Base-by-base conservation (phyloP, 2,329 filamentous ascomycete species). In the Cytospora schulzeri region DNA sequence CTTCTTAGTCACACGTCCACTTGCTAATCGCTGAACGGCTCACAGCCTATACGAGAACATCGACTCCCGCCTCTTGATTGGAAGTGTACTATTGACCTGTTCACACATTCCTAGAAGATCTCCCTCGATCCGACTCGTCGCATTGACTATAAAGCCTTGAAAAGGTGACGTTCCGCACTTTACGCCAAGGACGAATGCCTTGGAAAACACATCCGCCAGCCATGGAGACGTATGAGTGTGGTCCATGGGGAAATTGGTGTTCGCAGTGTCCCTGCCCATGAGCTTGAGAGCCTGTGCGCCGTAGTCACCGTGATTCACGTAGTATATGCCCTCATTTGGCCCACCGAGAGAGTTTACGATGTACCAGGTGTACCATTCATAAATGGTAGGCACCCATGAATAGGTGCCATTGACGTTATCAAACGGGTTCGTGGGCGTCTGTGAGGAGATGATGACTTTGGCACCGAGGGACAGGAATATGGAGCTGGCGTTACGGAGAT, bases 351-450 rank as follows among this genome's bases (percentile, higher is more conserved):
- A 60, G 14, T 63, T 26, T 6, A 59, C 56, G 14, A 60, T 56
- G 22, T 68, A 67, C 67, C 67, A 68, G 3, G 61, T 58, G 52
- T 68, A 68, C 31, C 60, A 68, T 5, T 63, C 58, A 38, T 67
- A 66, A 26, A 65, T 63, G 24, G 59, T 60, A 5, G 63, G 60
- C 3, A 60, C 48, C 65, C 67, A 67, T 9, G 50, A 59, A 22
- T 55, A 66, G 15, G 41, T 29, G 19, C 53, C 67, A 6, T 26
- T 45, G 28, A 9, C 50, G 24, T 26, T 50, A 6, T 66, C 53
- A 29, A 64, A 68, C 2, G 66, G 58, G 26, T 68, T 66, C 4
- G 60, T 67, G 5, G 67, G 59, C 4, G 67, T 68, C 14, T 51
- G 63, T 22, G 62, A 56, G 5, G 67, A 67, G 55, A 68, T 65